Conservation (phyloP, 2,329 filamentous ascomycete genomes). For the Xylaria polymorpha region DNA sequence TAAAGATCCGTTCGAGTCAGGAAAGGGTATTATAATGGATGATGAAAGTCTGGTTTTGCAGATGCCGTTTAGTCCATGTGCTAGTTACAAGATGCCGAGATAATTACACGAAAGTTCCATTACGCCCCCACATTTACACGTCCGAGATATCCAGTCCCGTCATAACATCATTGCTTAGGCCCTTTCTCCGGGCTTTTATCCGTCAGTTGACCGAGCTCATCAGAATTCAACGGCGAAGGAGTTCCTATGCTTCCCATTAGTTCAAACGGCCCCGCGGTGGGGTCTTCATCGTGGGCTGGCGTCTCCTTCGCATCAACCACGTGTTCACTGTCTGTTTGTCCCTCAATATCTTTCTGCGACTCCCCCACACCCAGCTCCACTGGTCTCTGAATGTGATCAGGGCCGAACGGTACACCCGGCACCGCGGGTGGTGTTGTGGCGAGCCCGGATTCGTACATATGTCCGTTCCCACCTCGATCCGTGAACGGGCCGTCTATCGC, state of each 20-base stretch:
- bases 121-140: conserved; percentile 20
- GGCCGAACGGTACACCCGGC: conserved; percentile 44
- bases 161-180: conserved; percentile 18
- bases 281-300: neutral
- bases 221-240: conserved; percentile 20
- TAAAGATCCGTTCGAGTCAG: neutral
- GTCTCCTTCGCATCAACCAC: neutral
- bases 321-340: neutral
- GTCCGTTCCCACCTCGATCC: conserved; percentile 45
- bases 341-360: neutral
- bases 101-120: conserved; percentile 36
- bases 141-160: conserved; percentile 20
- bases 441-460: conserved; percentile 41
- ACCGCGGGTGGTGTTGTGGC: conserved; percentile 32
- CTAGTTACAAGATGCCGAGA: conserved; percentile 36
- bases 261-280: conserved; percentile 54
- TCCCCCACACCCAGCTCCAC: conserved; percentile 27
- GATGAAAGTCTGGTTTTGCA: conserved; percentile 9
- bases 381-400: conserved; percentile 37
- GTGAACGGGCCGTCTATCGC: conserved; percentile 62
- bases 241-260: conserved; percentile 43
- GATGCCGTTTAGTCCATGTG: neutral
- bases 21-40: neutral
- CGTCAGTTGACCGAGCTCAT: neutral
- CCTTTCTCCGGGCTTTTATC: conserved; percentile 25